Evolutionary conservation across 2,329 filamentous ascomycete genomes (phyloP), one percentile per base, ranked within the genome.

Genomic region (Mycogone perniciosa): DNA sequence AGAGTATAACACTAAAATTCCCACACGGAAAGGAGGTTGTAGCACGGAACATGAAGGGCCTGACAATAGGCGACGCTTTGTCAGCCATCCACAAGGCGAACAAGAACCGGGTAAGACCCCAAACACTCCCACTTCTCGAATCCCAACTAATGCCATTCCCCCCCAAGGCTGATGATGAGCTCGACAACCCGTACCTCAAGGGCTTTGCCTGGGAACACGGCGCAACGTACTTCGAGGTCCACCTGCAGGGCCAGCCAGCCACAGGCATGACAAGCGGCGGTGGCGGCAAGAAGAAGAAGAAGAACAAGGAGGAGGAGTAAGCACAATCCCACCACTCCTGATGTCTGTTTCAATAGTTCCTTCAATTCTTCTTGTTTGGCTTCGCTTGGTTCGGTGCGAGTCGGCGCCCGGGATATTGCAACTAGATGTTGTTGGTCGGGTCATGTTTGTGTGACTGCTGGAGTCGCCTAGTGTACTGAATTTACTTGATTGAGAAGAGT

Each of bases 121-220:
- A 9, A 31, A n/a, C 5, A 31, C 5, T 7, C 5, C n/a, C 4
- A n/a, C 9, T 13, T 7, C 13, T 1, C 27, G 40, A 4, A 38
- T 51, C 44, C 48, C 49, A 6, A 30, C 27, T 29, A 40, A 56
- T 47, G 48, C 46, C 13, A 20, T 44, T 33, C 8, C 11, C 8
- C 37, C 2, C 61, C 20, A 20, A 96, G 91, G 80, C 86, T 54
- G 92, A 97, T 64, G 92, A 97, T 67, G 92, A 96, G 70, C 78
- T 97, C 55, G 88, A 92, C 50, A 77, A 81, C 59, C 89, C 91
- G 57, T 89, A 91, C 77, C 85, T 97, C 60, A 85, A 85, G 63
- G 92, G 92, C 59, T 96, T 97, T 75, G 90, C 96, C 77, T 96
- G 91, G 91, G 87, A 95, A 61, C 89, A 95, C 72, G 89, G 84